phyloP scores from a whole-genome alignment of 768 basidiomycete species.

The Kwoniella pini region DNA sequence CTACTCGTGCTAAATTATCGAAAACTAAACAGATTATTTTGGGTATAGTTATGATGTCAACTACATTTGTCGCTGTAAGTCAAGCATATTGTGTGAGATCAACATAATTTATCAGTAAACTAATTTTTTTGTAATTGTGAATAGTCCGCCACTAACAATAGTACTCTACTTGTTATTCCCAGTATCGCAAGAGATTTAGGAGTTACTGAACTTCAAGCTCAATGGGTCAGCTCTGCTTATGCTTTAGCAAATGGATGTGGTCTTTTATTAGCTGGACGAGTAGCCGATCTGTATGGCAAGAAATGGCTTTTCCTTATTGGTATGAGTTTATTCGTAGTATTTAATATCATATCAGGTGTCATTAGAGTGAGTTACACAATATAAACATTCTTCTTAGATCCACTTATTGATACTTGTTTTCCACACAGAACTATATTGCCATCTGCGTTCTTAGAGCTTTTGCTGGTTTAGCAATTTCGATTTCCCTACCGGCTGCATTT shows the following conservation, averaged over 20 bases:
- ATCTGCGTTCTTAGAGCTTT: conserved; percentile 40
- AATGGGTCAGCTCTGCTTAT: conserved; percentile 29
- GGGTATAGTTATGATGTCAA: conserved; percentile 19
- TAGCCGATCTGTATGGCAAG: conserved; percentile 62
- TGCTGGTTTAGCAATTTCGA: conserved; percentile 30
- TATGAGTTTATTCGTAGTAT: conserved; percentile 60
- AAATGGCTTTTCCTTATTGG: conserved; percentile 69
- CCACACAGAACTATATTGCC: conserved; percentile 19
- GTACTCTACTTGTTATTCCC: conserved; percentile 17
- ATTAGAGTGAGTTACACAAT: conserved; percentile 11
- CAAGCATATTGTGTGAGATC: no score
- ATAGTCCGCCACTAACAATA: conserved; percentile 16
- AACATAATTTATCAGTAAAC: no score
- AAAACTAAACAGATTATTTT: conserved; percentile 3
- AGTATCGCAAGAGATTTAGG: conserved; percentile 22
- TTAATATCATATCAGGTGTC: conserved; percentile 58
- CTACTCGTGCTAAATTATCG: conserved; percentile 2
- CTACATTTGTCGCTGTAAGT: conserved; percentile 22
- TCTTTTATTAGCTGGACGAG: conserved; percentile 39
- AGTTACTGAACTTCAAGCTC: conserved; percentile 20
- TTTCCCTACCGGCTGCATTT: conserved; percentile 31
- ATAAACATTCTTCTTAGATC: background rate
- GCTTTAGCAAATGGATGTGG: conserved; percentile 26
- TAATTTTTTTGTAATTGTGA: no score
- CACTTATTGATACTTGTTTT: background rate